Conservation (phyloP, 495 filamentous ascomycete species). For the Tuber magnatum region DNA sequence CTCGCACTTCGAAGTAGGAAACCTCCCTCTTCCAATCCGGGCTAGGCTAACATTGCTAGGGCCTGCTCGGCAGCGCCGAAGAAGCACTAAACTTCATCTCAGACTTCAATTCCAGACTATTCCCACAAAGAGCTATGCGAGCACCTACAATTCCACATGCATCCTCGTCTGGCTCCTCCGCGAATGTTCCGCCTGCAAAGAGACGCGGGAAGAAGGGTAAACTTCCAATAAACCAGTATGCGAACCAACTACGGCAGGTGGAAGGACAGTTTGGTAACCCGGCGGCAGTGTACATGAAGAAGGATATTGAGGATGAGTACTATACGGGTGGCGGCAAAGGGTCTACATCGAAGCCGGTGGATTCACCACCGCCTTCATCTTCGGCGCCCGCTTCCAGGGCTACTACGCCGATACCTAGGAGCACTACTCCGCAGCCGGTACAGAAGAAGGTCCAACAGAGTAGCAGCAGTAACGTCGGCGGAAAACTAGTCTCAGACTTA, state of each 20-base stretch:
- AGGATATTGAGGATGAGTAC: slow-evolving; percentile 36
- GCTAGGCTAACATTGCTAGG: slow-evolving; percentile 38
- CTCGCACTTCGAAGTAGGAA: slow-evolving; percentile 61
- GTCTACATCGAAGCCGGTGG: slow-evolving; percentile 32
- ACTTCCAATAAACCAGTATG: slow-evolving; percentile 18
- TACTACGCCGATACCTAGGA: background rate
- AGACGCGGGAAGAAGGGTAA: slow-evolving; percentile 24
- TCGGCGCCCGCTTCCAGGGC: background rate
- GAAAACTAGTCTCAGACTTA: slow-evolving; percentile 71
- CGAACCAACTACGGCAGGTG: slow-evolving; percentile 32
- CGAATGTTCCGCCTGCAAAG: slow-evolving; percentile 12
- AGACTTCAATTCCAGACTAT: slow-evolving; percentile 67
- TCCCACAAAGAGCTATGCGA: slow-evolving; percentile 35
- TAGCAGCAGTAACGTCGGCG: slow-evolving; percentile 61
- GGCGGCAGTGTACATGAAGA: slow-evolving; percentile 33
- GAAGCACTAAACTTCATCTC: slow-evolving; percentile 85
- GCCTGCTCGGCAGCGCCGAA: slow-evolving; percentile 78
- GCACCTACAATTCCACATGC: slow-evolving; percentile 23
- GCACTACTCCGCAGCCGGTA: slow-evolving; percentile 44
- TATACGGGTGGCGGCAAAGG: slow-evolving; percentile 23
- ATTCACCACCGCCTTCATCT: background rate
- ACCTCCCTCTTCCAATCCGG: background rate
- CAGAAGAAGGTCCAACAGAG: slow-evolving; percentile 56
- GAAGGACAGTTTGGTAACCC: slow-evolving; percentile 38
- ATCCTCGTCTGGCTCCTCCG: slow-evolving; percentile 15